These are phyloP conservation scores for Colletotrichum tabaci DNA, from an alignment of 2,329 filamentous ascomycete genomes.

Conservation along the genomic window DNA sequence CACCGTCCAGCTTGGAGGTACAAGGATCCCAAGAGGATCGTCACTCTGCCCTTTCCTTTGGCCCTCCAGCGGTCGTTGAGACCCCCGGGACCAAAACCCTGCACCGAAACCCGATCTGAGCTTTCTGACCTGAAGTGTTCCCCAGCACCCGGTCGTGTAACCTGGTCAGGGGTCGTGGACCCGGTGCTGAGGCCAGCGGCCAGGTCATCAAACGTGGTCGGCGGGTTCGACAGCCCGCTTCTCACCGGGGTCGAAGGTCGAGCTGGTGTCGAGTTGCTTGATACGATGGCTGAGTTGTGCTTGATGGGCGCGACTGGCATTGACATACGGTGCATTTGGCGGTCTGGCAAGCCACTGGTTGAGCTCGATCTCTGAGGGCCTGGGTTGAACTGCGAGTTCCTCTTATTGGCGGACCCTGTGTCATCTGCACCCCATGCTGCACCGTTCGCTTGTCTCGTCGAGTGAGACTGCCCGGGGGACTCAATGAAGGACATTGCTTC, in stretches of 20 bases:
- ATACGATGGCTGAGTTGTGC: constrained; percentile 57
- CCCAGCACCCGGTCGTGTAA: constrained; percentile 55
- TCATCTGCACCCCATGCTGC: constrained; percentile 59
- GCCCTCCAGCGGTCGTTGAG: constrained; percentile 83
- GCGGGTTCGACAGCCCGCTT: constrained; percentile 63
- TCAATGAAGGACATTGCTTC: constrained; percentile 83
- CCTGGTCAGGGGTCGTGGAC: constrained; percentile 60
- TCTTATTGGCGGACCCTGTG: constrained; percentile 57
- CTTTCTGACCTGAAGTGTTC: constrained; percentile 65
- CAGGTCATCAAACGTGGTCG: constrained; percentile 65
- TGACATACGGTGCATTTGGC: constrained; percentile 80
- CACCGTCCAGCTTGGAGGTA: constrained; percentile 93
- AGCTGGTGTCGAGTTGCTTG: constrained; percentile 61
- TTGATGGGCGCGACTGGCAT: constrained; percentile 79
- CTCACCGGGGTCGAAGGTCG: constrained; percentile 67
- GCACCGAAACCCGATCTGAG: constrained; percentile 73
- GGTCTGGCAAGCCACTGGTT: constrained; percentile 68
- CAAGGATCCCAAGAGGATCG: constrained; percentile 85
- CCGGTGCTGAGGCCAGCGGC: constrained; percentile 53
- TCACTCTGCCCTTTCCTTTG: constrained; percentile 84
- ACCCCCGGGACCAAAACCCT: constrained; percentile 80
- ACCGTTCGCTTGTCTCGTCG: constrained; percentile 58
- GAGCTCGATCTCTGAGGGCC: constrained; percentile 67
- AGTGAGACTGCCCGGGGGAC: constrained; percentile 74
- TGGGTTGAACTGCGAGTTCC: constrained; percentile 71